Evolutionary conservation across 2,329 filamentous ascomycete genomes (phyloP).

Genomic region (Arachnopeziza araneosa): DNA sequence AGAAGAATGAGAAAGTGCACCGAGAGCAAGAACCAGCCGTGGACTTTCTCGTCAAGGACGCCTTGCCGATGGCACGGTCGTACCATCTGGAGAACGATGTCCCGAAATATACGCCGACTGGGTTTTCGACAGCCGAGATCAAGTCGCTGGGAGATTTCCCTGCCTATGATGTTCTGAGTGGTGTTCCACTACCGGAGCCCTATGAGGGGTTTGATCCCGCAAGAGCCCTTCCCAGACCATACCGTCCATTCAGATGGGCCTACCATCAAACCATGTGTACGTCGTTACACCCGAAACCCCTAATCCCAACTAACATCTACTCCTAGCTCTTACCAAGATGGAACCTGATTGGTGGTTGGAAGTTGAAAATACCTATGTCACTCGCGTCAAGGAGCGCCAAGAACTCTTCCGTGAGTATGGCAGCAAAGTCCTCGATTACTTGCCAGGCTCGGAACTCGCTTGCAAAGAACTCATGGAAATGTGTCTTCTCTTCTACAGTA

Average conservation of each 20-base stretch:
- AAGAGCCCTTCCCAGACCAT: constrained; percentile 66
- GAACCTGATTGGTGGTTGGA: constrained; percentile 88
- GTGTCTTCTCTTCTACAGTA: constrained; percentile 71
- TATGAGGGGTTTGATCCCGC: constrained; percentile 62
- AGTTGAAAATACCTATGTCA: constrained; percentile 66
- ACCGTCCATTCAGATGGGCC: constrained; percentile 74
- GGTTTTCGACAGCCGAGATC: constrained; percentile 66
- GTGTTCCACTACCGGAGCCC: constrained; percentile 63
- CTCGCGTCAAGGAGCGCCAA: constrained; percentile 63
- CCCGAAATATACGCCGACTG: constrained; percentile 54
- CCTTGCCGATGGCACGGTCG: constrained; percentile 19
- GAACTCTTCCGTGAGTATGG: constrained; percentile 59
- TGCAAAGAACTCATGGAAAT: constrained; percentile 89
- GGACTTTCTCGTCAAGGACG: neutral
- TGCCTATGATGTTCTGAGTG: constrained; percentile 69
- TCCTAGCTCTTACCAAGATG: constrained; percentile 66
- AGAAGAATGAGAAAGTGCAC: constrained; percentile 15
- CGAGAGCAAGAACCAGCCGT: constrained; percentile 9
- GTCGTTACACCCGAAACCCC: constrained; percentile 24
- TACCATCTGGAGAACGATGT: constrained; percentile 23
- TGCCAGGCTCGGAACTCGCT: constrained; percentile 72
- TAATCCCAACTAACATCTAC: neutral
- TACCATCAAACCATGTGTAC: constrained; percentile 92
- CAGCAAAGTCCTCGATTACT: constrained; percentile 55
- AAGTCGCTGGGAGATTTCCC: constrained; percentile 69